These are phyloP conservation scores for Aureobasidium mangrovei DNA, from an alignment of 2,329 filamentous ascomycete genomes.

Conservation along the genomic window DNA sequence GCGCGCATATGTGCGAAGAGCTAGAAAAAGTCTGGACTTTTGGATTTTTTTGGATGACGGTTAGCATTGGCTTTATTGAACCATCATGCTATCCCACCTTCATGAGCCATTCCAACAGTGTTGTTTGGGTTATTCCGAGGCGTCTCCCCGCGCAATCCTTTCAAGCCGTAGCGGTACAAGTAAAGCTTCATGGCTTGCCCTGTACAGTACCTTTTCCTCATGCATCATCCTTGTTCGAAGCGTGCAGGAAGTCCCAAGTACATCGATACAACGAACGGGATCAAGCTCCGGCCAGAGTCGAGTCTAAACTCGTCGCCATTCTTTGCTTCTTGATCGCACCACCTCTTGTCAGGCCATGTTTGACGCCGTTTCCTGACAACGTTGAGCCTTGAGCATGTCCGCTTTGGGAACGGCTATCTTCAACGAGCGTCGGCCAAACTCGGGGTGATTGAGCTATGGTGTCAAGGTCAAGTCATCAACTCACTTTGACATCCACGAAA, in stretches of 20 bases:
- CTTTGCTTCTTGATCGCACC: conserved; percentile 1
- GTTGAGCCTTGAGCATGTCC: not conserved
- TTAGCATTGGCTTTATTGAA: conserved; percentile 8
- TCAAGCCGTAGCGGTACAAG: not conserved
- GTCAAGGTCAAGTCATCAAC: not conserved
- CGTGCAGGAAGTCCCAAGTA: not conserved
- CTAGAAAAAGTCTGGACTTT: not conserved
- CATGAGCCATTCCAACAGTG: not conserved
- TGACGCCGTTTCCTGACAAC: conserved; percentile 3
- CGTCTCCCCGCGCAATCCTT: too few species aligned
- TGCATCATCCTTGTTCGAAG: not conserved
- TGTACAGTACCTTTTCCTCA: not conserved
- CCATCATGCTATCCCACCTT: conserved; percentile 6
- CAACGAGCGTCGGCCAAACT: conserved; percentile 2
- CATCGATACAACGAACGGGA: not conserved
- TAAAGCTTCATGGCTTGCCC: not conserved
- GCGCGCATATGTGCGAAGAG: not conserved
- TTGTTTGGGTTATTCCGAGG: not conserved
- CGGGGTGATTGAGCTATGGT: not conserved
- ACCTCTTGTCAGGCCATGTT: not conserved
- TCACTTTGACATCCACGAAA: conserved; percentile 11
- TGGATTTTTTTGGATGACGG: not conserved
- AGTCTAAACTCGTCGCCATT: not conserved
- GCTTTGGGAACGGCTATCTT: conserved; percentile 2
- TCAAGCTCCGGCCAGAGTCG: not conserved